phyloP scores from a whole-genome alignment of 2,329 filamentous ascomycete species.

The Drechslerella coelobrocha region DNA sequence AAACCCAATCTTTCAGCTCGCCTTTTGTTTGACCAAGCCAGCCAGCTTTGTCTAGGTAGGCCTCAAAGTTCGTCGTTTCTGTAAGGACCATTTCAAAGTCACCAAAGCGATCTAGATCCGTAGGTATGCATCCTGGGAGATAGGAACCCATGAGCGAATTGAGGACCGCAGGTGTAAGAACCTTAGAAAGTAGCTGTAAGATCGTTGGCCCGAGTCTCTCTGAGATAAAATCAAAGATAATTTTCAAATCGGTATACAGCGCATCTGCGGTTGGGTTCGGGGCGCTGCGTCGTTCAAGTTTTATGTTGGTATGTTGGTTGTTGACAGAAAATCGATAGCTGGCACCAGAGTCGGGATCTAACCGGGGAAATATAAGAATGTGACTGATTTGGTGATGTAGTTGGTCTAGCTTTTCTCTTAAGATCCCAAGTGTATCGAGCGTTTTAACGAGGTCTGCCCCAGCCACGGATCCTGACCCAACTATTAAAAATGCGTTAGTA shows the following conservation, averaged over 20 bases:
- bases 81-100: constrained; percentile 75
- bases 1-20: constrained; percentile 78
- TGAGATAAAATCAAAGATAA: constrained; percentile 63
- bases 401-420: constrained; percentile 57
- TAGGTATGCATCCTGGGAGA: constrained; percentile 78
- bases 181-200: constrained; percentile 67
- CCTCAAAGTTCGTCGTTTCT: constrained; percentile 70
- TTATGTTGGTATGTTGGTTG: constrained; percentile 53
- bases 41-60: constrained; percentile 67
- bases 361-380: constrained; percentile 52
- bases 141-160: constrained; percentile 74
- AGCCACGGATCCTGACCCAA: constrained; percentile 64
- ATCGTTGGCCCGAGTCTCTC: constrained; percentile 63
- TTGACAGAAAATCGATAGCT: constrained; percentile 56
- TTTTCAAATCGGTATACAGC: constrained; percentile 60
- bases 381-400: constrained; percentile 53
- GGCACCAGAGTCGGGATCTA: constrained; percentile 41
- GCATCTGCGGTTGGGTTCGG: constrained; percentile 52
- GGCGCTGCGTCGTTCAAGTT: constrained; percentile 28
- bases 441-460: constrained; percentile 69
- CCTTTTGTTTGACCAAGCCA: constrained; percentile 65
- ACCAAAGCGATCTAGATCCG: constrained; percentile 73
- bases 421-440: constrained; percentile 67
- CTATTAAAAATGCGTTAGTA: constrained; percentile 34
- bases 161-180: constrained; percentile 74